Evolutionary conservation across 116 monocot species (phyloP).

Genomic region (Cymodocea nodosa): DNA sequence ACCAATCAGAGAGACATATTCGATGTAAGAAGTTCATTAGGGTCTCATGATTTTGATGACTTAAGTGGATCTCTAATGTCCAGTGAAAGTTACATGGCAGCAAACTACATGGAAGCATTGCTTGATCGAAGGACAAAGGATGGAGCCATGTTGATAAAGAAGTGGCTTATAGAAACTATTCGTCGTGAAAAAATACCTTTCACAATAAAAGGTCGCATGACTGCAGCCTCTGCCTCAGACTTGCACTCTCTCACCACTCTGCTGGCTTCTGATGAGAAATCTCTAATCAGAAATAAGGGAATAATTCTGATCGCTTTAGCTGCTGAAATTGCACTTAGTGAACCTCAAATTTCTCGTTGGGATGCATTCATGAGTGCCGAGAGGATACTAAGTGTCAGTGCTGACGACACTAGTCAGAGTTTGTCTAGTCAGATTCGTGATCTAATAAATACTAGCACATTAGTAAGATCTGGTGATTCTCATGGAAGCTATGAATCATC

Average conservation of each 20-base stretch:
- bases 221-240: constrained; percentile 33
- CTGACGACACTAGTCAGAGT: constrained; percentile 67
- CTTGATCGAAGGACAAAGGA: constrained; percentile 74
- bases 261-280: constrained; percentile 47
- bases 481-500: constrained; percentile 5
- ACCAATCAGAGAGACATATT: constrained; percentile 17
- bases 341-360: constrained; percentile 71
- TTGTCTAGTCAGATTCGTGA: constrained; percentile 87
- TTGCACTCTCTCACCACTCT: constrained; percentile 39
- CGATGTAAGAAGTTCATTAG: not conserved
- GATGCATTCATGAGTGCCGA: constrained; percentile 93
- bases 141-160: constrained; percentile 71
- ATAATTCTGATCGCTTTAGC: constrained; percentile 75
- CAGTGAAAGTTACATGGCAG: constrained; percentile 33
- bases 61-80: constrained; percentile 58
- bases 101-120: constrained; percentile 64
- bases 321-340: constrained; percentile 48
- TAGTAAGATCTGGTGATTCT: constrained; percentile 18
- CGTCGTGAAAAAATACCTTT: constrained; percentile 58
- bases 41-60: constrained; percentile 12
- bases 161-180: constrained; percentile 84
- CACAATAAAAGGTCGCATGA: constrained; percentile 35
- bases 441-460: constrained; percentile 63
- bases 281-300: constrained; percentile 63
- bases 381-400: constrained; percentile 57